Base-by-base conservation (phyloP, 495 filamentous ascomycete genomes). In the Penicillium nucicola region DNA sequence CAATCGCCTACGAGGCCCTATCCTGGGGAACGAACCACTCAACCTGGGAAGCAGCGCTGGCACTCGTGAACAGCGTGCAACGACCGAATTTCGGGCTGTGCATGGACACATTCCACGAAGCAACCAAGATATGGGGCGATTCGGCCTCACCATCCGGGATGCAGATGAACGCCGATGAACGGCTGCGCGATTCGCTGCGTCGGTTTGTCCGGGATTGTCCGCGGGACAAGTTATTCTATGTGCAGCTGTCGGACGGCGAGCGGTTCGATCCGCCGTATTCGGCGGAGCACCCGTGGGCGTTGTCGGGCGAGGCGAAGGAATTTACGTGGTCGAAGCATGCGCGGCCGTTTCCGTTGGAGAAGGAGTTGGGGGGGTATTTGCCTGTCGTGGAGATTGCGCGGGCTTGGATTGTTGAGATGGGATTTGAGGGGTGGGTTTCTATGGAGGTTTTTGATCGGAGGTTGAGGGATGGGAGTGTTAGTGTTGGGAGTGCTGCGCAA, bases 321-420 rank as follows among this genome's bases (percentile, higher is more conserved):
- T 88, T 91, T 82, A 88, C 81, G 53, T 91, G 88, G 88, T 85
- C 82, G 11, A 74, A 84, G 22, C 88, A 90, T 66, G 84, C 83
- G 50, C 65, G 86, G 17, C 65, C 85, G 77, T 48, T 39, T 17
- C 35, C 33, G 10, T 41, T 39, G 2, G 35, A 49, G 46, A 7
- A n/a, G 10, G 46, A 41, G 25, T 19, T 22, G 20, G 36, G 46
- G 19, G 46, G 15, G 18, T 49, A 49, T 49, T 39, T 49, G 25
- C 46, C 46, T 14, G 36, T 49, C 11, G 15, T 42, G 11, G 58
- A 70, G 22, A 40, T 48, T 25, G 60, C 55, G 2, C 45, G 68
- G 50, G 79, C 82, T 4, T 80, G 89, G 57, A 74, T 87, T 45
- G 72, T 83, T 12, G 79, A 77, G 1, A 70, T 83, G 20, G 79